Evolutionary conservation across 192 early-diverging fungal genomes (phyloP), one percentile per base, ranked within the genome.

Genomic region (Coemansia javaensis): DNA sequence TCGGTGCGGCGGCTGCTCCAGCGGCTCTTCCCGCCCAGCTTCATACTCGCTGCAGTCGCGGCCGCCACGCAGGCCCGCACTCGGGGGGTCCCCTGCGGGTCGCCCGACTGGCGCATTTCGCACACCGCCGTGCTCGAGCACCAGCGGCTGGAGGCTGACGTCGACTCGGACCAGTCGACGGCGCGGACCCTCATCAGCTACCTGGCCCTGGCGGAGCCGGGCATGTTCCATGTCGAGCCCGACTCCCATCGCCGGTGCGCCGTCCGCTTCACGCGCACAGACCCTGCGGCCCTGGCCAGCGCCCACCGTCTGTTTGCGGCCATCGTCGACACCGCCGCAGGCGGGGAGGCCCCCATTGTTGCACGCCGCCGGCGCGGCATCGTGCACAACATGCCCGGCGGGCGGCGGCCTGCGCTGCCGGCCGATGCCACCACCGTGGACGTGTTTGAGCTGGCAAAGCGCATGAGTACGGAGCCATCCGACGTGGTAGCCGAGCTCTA

Each of bases 181-280:
- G 55, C 53, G 11, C 67, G 59, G 37, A 70, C 67, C 2, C 55
- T 70, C 4, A 44, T 70, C n/a, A 56, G 40, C 42, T 70, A 63
- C 25, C 67, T 70, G 3, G 67, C 56, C 1, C 21, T 70, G 30
- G 27, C 23, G 36, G 67, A 70, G 21, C 55, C 67, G 0, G 52
- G 20, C n/a, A 50, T 61, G 49, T 28, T 59, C 9, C 42, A 22
- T 17, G 10, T 44, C 6, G 55, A 63, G 51, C 60, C 59, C 14
- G 63, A 63, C 50, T 46, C 56, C 10, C 52, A 70, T 13, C 67
- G 67, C 42, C 57, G 32, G 35, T 70, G 67, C 30, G 18, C 31
- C 4, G 25, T 70, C 9, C 49, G 67, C 32, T 58, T 56, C 25
- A 53, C 47, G 16, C 67, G 67, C 20, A 59, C 67, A 1, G 50